Evolutionary conservation across 805 yeast genomes (phyloP).

Genomic region (Wickerhamomyces mucosus): DNA sequence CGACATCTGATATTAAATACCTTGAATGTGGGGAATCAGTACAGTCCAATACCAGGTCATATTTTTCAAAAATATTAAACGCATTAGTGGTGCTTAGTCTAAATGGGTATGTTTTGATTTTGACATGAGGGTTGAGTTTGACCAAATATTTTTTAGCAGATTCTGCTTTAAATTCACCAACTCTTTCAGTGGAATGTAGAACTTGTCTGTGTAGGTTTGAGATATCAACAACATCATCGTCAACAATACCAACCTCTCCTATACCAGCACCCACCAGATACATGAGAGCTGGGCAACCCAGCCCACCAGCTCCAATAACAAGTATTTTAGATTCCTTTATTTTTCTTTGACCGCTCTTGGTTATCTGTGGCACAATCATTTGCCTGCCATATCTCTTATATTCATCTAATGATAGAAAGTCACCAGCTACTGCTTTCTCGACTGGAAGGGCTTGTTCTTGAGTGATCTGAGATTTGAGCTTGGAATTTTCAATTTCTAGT

Average conservation of each 20-base stretch:
- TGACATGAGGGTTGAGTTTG: conserved; percentile 60
- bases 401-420: conserved; percentile 43
- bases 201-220: conserved; percentile 90
- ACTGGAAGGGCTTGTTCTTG: too few species aligned
- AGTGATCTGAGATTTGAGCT: not conserved
- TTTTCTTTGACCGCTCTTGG: conserved; percentile 41
- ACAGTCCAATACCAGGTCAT: conserved; percentile 82
- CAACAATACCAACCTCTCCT: conserved; percentile 79
- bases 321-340: conserved; percentile 52
- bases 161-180: conserved; percentile 67
- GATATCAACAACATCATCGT: conserved; percentile 72
- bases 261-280: conserved; percentile 86
- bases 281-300: conserved; percentile 85
- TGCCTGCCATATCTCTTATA: conserved; percentile 86
- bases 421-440: too few species aligned
- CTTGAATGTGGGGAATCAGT: conserved; percentile 89
- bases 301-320: conserved; percentile 94
- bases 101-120: conserved; percentile 39
- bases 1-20: conserved; percentile 78
- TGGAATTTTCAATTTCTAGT: not conserved
- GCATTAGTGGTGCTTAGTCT: conserved; percentile 50
- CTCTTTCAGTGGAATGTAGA: conserved; percentile 55
- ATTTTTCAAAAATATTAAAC: conserved; percentile 46
- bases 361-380: conserved; percentile 78
- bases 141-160: conserved; percentile 56